phyloP scores from a whole-genome alignment of 1,139 yeast species.

The Arxiozyma bovina region DNA sequence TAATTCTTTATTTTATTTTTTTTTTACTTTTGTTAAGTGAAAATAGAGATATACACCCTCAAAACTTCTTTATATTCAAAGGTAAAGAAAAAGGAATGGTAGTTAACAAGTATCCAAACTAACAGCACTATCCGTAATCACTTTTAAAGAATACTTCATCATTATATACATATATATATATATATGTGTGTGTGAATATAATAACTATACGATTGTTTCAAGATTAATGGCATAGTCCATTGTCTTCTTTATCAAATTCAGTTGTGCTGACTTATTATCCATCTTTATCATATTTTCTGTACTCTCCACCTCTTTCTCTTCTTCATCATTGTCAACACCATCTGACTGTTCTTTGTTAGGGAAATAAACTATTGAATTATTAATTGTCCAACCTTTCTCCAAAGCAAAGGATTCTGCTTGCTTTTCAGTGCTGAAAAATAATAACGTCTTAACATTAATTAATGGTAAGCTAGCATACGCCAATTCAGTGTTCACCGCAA shows the following conservation, averaged over 20 bases:
- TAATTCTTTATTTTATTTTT: not conserved
- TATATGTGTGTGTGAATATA: not conserved
- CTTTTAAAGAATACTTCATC: not conserved
- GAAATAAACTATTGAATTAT: slow-evolving; percentile 55
- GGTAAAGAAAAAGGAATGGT: no score
- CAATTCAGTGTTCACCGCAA: slow-evolving; percentile 76
- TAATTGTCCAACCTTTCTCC: slow-evolving; percentile 55
- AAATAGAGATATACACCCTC: no score
- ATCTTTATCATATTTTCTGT: not conserved
- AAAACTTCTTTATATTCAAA: no score
- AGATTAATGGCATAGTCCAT: slow-evolving; percentile 28
- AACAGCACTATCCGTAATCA: not conserved
- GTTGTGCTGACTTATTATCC: slow-evolving; percentile 1
- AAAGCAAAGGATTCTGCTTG: slow-evolving; percentile 54
- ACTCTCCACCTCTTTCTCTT: slow-evolving; percentile 5
- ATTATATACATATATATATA: not conserved
- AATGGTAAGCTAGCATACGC: slow-evolving; percentile 72
- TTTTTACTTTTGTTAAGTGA: no score
- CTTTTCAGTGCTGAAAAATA: slow-evolving; percentile 65
- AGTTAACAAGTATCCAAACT: no score
- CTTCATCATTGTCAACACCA: slow-evolving; percentile 7
- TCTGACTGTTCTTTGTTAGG: slow-evolving; percentile 22
- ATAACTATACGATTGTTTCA: slow-evolving; percentile 27
- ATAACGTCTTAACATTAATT: slow-evolving; percentile 70
- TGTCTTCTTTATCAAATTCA: slow-evolving; percentile 23